Conservation (phyloP, 805 yeast species). For the Metschnikowia proteae region DNA sequence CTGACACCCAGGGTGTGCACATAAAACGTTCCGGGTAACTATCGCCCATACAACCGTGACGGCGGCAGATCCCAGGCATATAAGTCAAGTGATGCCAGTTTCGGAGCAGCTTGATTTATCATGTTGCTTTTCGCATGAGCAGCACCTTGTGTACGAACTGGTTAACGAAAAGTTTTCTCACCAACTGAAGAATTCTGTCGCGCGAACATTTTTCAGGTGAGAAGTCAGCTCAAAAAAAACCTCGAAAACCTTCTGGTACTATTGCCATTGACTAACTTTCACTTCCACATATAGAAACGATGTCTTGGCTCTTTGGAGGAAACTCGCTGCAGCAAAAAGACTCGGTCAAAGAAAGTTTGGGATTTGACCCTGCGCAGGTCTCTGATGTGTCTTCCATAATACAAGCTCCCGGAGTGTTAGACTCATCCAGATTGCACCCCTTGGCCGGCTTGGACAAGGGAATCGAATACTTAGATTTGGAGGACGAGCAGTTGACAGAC, state of each 20-base stretch:
- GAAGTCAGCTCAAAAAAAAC: conserved; percentile 4
- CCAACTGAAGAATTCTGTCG: neutral
- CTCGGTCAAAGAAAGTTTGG: conserved; percentile 36
- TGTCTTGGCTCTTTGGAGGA: conserved; percentile 54
- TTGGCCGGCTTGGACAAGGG: conserved; percentile 89
- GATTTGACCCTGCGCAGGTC: conserved; percentile 64
- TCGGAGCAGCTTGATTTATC: no score
- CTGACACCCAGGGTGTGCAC: neutral
- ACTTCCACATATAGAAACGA: conserved; percentile 9
- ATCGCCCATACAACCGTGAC: neutral
- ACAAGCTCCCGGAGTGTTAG: conserved; percentile 58
- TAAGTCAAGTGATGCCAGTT: no score
- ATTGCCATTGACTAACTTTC: neutral
- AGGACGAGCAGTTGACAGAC: conserved; percentile 67
- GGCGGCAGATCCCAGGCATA: neutral
- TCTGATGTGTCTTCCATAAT: conserved; percentile 61
- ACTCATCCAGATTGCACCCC: conserved; percentile 77
- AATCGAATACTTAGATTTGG: conserved; percentile 85
- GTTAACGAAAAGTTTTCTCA: neutral
- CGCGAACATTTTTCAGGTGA: conserved; percentile 6
- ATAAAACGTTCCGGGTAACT: neutral
- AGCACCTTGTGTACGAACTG: neutral
- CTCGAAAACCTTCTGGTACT: conserved; percentile 2
- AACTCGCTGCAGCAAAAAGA: conserved; percentile 18
- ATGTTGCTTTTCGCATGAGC: neutral